Evolutionary conservation across 2,329 filamentous ascomycete genomes (phyloP), one percentile per base, ranked within the genome.

Genomic region (Scytalidium lignicola): DNA sequence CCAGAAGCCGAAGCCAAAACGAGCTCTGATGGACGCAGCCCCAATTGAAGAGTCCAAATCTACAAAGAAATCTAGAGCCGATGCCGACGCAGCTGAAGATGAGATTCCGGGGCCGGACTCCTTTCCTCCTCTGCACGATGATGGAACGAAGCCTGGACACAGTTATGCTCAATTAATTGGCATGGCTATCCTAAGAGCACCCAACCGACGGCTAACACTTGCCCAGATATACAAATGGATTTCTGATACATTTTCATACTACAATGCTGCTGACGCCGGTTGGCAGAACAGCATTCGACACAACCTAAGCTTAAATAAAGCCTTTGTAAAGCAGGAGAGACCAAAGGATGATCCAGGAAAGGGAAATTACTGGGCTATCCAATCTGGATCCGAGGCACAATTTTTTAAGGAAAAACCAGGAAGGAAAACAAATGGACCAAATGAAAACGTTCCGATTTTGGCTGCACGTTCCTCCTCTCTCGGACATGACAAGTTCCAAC

Each of bases 221-320:
- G 84, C 90, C 21, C 90, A 96, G 67, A 99, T 99, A 59, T 99
- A 97, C 78, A 96, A 95, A 65, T 99, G 93, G 92, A 97, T 99
- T 61, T 95, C 90, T n/a, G 89, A 95, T 65, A 91, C 86, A 17
- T 97, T 88, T 66, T 84, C 81, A 4, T 96, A 92, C 70, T 99
- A 97, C 73, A 85, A 81, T 58, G 80, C 83, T 41, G 80, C 85
- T 49, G 90, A 96, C 61, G 83, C 88, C 10, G 92, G 93, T 55
- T 99, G 93, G 93, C 92, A 97, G 70, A 99, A 99, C 69, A 97
- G 93, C 72, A 99, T 99, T 66, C 87, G 93, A 28, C 93, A 99
- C 70, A 99, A 99, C 60, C 82, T 99, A 28, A 96, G 91, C 64
- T 76, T 99, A 41, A 95, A 96, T 76, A 97, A 97, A 71, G 89